Conservation (phyloP, 441 rosid genomes). For the Macaranga tanarius region DNA sequence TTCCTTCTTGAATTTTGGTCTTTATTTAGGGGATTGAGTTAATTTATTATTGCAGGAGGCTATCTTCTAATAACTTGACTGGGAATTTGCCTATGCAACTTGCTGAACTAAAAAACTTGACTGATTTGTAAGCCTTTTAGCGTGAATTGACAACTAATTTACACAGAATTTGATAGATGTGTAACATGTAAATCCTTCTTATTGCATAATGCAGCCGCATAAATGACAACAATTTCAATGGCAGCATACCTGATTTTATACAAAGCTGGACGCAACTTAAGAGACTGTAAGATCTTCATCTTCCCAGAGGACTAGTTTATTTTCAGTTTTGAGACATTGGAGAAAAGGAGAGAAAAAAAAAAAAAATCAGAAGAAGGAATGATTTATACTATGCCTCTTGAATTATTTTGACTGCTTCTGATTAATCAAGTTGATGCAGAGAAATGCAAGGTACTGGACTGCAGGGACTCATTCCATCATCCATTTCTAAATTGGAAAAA, state of each 20-base stretch:
- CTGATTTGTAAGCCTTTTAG: too few species aligned
- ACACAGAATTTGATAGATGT: too few species aligned
- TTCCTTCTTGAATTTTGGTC: neutral
- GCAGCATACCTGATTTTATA: conserved; percentile 36
- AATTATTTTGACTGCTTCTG: conserved; percentile 7
- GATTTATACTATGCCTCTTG: neutral
- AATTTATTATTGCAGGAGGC: conserved; percentile 31
- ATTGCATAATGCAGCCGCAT: too few species aligned
- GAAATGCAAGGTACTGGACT: conserved; percentile 70
- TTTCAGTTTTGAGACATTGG: neutral
- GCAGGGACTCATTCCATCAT: conserved; percentile 59
- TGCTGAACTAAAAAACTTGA: too few species aligned
- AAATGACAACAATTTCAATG: conserved; percentile 25
- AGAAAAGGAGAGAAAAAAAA: neutral
- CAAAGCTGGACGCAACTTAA: conserved; percentile 51
- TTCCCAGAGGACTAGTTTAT: neutral
- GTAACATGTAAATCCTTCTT: too few species aligned
- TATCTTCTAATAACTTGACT: conserved; percentile 41
- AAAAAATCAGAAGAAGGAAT: neutral
- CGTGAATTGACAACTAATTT: too few species aligned
- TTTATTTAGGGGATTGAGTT: neutral
- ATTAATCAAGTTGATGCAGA: conserved; percentile 31
- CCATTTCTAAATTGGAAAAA: conserved; percentile 40
- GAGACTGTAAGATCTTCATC: conserved; percentile 50
- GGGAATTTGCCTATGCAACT: conserved; percentile 21